Evolutionary conservation across 768 basidiomycete genomes (phyloP).

Genomic region (Tulasnella sp.): DNA sequence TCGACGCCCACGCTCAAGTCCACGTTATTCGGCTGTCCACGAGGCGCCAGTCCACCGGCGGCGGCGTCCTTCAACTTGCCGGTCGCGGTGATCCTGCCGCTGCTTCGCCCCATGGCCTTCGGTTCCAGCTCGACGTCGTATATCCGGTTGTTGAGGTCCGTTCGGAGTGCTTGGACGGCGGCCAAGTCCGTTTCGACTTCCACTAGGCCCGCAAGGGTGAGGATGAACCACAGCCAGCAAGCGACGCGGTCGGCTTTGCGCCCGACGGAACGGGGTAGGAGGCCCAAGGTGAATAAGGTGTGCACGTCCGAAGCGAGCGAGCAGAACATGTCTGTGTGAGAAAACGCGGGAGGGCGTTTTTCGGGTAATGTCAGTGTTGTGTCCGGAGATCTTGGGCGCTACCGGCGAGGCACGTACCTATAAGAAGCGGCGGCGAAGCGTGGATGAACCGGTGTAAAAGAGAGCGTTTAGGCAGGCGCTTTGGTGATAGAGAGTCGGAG

Average conservation of each 20-base stretch:
- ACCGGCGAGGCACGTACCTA: slow-evolving; percentile 22
- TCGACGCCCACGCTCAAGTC: slow-evolving; percentile 31
- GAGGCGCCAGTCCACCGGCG: background rate
- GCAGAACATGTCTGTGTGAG: slow-evolving; percentile 46
- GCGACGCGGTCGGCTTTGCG: slow-evolving; percentile 61
- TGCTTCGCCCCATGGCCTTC: background rate
- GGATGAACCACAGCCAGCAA: slow-evolving; percentile 78
- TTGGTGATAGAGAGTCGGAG: background rate
- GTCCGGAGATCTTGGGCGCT: background rate
- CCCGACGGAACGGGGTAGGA: slow-evolving; percentile 53
- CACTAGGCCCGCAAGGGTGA: slow-evolving; percentile 68
- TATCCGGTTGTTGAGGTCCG: slow-evolving; percentile 31
- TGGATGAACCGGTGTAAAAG: slow-evolving; percentile 63
- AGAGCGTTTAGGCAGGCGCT: slow-evolving; percentile 3
- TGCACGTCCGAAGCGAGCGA: slow-evolving; percentile 67
- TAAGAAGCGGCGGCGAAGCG: slow-evolving; percentile 69
- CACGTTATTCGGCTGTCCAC: slow-evolving; percentile 1
- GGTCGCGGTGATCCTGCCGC: slow-evolving; percentile 31
- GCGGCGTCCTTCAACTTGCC: background rate
- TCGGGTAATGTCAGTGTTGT: background rate
- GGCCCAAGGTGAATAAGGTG: slow-evolving; percentile 43
- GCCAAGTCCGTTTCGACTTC: slow-evolving; percentile 73
- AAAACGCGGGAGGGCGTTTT: background rate
- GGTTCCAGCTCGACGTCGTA: slow-evolving; percentile 17
- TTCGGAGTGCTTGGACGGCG: slow-evolving; percentile 47